These are phyloP conservation scores for Leccinum arenicola DNA, from an alignment of 768 basidiomycete species.

Conservation along the genomic window DNA sequence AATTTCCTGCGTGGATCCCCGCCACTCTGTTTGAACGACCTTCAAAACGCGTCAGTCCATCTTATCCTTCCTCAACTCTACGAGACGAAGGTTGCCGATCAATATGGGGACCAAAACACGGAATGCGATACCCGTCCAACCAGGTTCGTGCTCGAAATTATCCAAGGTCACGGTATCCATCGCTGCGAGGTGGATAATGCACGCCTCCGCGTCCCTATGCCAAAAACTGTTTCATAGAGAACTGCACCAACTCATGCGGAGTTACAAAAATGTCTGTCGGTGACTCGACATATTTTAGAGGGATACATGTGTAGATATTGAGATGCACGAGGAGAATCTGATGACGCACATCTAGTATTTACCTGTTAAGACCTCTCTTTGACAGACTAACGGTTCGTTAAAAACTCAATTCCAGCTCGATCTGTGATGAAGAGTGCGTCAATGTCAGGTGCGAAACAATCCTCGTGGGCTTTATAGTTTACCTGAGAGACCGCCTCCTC, in stretches of 20 bases:
- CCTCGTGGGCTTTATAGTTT: neutral
- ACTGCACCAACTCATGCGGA: too few relatives aligned
- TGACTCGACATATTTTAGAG: neutral
- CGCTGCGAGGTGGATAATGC: constrained; percentile 7
- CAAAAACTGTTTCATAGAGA: too few relatives aligned
- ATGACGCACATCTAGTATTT: neutral
- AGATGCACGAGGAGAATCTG: neutral
- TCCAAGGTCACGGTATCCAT: neutral
- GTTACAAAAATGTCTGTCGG: neutral
- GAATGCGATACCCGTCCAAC: constrained; percentile 1
- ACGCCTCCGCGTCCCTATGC: constrained; percentile 8
- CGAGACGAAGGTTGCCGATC: neutral
- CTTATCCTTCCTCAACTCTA: constrained; percentile 1
- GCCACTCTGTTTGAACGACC: constrained; percentile 1
- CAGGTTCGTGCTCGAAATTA: constrained; percentile 8
- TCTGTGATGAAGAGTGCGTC: neutral
- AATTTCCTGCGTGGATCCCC: constrained; percentile 1
- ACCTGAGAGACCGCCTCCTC: constrained; percentile 13
- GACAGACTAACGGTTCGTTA: neutral
- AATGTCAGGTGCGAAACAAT: neutral
- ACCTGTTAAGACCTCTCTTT: neutral
- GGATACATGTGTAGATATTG: neutral
- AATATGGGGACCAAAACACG: constrained; percentile 2
- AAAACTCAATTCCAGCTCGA: constrained; percentile 6
- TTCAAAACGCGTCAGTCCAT: constrained; percentile 4